phyloP scores from a whole-genome alignment of 164 flowering plant species.

The Akebia trifoliata region DNA sequence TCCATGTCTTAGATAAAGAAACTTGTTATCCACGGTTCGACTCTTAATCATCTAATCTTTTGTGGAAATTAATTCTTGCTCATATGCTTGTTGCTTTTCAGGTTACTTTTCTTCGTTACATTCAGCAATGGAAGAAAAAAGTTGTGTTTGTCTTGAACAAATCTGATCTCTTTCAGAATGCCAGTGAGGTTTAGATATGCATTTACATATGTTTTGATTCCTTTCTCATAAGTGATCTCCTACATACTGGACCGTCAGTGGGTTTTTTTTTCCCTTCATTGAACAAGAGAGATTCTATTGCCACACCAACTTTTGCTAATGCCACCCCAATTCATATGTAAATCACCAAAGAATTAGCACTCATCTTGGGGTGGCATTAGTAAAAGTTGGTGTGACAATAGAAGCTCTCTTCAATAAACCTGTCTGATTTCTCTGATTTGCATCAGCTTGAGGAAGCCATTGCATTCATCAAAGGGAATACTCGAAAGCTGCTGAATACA shows the following conservation, averaged over 20 bases:
- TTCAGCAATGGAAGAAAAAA: slow-evolving; percentile 94
- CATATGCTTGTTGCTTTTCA: slow-evolving; percentile 24
- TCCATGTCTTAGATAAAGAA: too few species aligned
- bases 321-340: too few species aligned
- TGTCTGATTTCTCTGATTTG: slow-evolving; percentile 14
- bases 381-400: too few species aligned
- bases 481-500: slow-evolving; percentile 58
- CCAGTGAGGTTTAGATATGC: slow-evolving; percentile 54
- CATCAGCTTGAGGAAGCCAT: slow-evolving; percentile 85
- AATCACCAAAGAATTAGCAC: too few species aligned
- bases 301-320: too few species aligned
- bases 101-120: slow-evolving; percentile 87
- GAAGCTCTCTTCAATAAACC: too few species aligned
- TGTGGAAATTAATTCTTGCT: not conserved
- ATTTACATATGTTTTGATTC: not conserved
- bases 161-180: slow-evolving; percentile 69
- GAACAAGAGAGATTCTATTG: too few species aligned
- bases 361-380: too few species aligned
- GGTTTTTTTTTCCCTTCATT: not conserved
- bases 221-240: not conserved
- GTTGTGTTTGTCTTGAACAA: slow-evolving; percentile 88
- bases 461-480: slow-evolving; percentile 67
- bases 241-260: not conserved
- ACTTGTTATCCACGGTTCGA: not conserved
- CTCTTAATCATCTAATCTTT: not conserved